These are phyloP conservation scores for Brasenia schreberi DNA, from an alignment of 164 flowering plant species.

Conservation along the genomic window DNA sequence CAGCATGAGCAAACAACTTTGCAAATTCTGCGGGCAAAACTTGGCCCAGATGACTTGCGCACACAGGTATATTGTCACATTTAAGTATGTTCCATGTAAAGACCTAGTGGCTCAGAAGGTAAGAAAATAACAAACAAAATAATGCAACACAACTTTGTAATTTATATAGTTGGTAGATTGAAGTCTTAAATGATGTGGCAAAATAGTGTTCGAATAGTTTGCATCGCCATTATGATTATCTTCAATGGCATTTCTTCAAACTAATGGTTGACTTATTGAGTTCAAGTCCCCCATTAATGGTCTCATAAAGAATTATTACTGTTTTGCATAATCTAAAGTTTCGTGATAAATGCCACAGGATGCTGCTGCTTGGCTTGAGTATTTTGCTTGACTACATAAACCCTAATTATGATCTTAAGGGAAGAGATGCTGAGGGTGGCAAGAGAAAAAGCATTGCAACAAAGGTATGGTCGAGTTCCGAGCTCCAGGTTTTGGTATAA, in stretches of 20 bases:
- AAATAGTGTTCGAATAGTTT: too few species aligned
- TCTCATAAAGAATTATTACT: too few species aligned
- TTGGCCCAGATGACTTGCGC: constrained; percentile 34
- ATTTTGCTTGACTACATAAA: constrained; percentile 94
- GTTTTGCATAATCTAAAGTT: too few species aligned
- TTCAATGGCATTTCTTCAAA: background rate
- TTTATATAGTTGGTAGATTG: too few species aligned
- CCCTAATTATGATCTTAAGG: constrained; percentile 57
- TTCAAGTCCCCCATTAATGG: constrained; percentile 1
- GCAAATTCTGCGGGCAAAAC: constrained; percentile 78
- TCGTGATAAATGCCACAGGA: constrained; percentile 38
- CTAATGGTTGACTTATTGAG: background rate
- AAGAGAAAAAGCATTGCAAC: constrained; percentile 45
- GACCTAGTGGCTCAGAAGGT: too few species aligned
- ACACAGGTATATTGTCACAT: constrained; percentile 1
- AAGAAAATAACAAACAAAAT: too few species aligned
- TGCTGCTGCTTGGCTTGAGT: constrained; percentile 99
- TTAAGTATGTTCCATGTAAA: too few species aligned
- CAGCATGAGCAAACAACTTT: constrained; percentile 99
- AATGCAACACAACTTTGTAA: too few species aligned
- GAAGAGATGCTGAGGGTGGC: constrained; percentile 38
- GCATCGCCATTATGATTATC: too few species aligned
- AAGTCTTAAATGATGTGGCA: too few species aligned
- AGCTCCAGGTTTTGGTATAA: background rate
- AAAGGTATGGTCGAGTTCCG: constrained; percentile 37